Evolutionary conservation across 169 alveolate species (phyloP), one percentile per base, ranked within the genome.

Genomic region (Cryptosporidium sp.): DNA sequence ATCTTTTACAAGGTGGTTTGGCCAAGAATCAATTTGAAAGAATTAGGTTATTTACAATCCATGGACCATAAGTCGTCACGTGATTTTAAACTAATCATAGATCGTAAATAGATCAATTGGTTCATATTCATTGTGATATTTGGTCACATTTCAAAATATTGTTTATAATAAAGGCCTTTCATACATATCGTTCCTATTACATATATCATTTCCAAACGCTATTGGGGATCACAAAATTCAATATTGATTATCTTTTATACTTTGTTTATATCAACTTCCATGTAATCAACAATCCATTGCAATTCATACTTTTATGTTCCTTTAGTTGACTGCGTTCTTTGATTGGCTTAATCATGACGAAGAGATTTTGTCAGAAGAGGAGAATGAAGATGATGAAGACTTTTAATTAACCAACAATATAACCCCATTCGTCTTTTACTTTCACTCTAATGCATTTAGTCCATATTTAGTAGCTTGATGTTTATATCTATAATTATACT

Each of bases 151-250:
- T 31, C 33, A 26, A 65, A 10, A 33, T 33, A 31, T 37, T 65
- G 71, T 65, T 65, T 37, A 37, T 48, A 41, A 62, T 48, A 80
- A 80, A 80, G 89, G 89, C 89, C 89, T 80, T 59, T 80, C 89
- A 65, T 31, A 80, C 68, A 80, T 37, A 9, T 21, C 35, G 16
- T 18, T 3, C 37, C 2, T 5, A 55, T 55, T 41, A 9, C 14
- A 41, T 9, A 41, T 16, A 41, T 10, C 0, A 41, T 41, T 8
- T 41, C 48, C 16, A 48, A 48, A 12, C 23, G 14, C 1, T 48
- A 48, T 14, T 1, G 35, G 21, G 62, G 67, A 55, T 23, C 8
- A 0, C 14, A n/a, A 55, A n/a, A n/a, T 23, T 16, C 10, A 51
- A 16, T 9, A 55, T 37, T 0, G 21, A 16, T n/a, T n/a, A n/a